Evolutionary conservation across 2,329 filamentous ascomycete genomes (phyloP).

Genomic region (Aspergillus carbonarius): DNA sequence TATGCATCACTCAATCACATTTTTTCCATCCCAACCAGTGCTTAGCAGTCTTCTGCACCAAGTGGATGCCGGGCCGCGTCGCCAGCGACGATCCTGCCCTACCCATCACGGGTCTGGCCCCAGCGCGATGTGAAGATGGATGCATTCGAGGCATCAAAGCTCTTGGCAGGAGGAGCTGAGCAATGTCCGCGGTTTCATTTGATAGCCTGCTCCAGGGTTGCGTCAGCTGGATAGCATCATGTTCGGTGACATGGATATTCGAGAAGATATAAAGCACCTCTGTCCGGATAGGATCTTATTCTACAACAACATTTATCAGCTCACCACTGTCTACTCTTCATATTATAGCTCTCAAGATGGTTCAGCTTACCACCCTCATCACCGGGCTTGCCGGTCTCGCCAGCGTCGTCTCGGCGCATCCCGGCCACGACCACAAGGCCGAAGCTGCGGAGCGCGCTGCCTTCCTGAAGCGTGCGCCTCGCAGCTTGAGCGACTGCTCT

Average conservation of each 20-base stretch:
- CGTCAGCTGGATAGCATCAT: neutral
- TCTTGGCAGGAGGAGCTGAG: neutral
- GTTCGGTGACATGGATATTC: neutral
- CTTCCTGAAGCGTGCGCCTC: conserved; percentile 43
- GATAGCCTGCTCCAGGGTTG: neutral
- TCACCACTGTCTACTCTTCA: neutral
- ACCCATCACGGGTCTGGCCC: neutral
- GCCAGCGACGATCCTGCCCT: neutral
- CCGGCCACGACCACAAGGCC: conserved; percentile 50
- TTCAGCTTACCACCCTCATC: conserved; percentile 21
- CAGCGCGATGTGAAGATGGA: neutral
- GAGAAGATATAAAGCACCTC: neutral
- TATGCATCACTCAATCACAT: neutral
- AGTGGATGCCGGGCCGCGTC: neutral
- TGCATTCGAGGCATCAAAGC: neutral
- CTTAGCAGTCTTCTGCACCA: neutral
- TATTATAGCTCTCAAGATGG: conserved; percentile 9
- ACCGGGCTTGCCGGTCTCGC: conserved; percentile 26
- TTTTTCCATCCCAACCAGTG: neutral
- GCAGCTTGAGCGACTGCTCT: conserved; percentile 50
- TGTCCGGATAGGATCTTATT: neutral
- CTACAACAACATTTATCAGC: neutral
- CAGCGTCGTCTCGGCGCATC: conserved; percentile 42
- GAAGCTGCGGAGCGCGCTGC: conserved; percentile 53
- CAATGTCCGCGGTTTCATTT: neutral